These are phyloP conservation scores for Ilex paraguariensis DNA, from an alignment of 305 asterid genomes.

Conservation along the genomic window DNA sequence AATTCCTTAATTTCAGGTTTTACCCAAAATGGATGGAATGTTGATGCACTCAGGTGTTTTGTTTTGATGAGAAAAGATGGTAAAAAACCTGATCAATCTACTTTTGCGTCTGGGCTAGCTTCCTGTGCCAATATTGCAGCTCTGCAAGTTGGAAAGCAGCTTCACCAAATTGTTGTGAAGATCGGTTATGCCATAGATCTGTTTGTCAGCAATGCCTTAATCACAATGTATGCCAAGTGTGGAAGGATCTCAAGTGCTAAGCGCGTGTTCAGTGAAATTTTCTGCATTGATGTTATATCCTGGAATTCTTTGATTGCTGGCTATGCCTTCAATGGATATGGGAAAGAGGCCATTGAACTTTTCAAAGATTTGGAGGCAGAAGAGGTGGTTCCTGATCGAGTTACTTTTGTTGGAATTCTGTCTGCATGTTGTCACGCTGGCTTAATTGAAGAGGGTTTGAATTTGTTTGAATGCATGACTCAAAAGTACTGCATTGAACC, in stretches of 20 bases:
- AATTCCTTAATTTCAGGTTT: conserved; percentile 34
- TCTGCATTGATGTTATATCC: conserved; percentile 21
- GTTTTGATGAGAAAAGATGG: conserved; percentile 23
- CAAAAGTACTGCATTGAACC: conserved; percentile 27
- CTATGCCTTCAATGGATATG: conserved; percentile 35
- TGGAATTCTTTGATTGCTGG: conserved; percentile 42
- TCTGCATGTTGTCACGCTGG: conserved; percentile 42
- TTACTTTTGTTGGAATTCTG: conserved; percentile 33
- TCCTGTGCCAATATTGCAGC: conserved; percentile 33
- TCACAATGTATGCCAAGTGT: conserved; percentile 33
- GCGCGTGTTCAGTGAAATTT: conserved; percentile 23
- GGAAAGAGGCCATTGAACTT: conserved; percentile 28
- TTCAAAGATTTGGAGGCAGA: conserved; percentile 27
- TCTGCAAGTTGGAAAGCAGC: conserved; percentile 24
- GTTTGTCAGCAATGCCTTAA: conserved; percentile 23
- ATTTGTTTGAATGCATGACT: conserved; percentile 23
- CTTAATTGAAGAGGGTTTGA: conserved; percentile 23
- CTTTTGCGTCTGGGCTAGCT: conserved; percentile 30
- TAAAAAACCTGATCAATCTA: conserved; percentile 30
- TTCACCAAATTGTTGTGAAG: conserved; percentile 21
- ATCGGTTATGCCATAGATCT: conserved; percentile 18
- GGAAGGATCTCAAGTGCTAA: conserved; percentile 27
- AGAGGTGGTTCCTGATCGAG: conserved; percentile 28
- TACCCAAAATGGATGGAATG: conserved; percentile 30
- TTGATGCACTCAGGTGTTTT: conserved; percentile 30